Conservation (phyloP, 2,329 filamentous ascomycete species). For the Aspergillus versicolor region DNA sequence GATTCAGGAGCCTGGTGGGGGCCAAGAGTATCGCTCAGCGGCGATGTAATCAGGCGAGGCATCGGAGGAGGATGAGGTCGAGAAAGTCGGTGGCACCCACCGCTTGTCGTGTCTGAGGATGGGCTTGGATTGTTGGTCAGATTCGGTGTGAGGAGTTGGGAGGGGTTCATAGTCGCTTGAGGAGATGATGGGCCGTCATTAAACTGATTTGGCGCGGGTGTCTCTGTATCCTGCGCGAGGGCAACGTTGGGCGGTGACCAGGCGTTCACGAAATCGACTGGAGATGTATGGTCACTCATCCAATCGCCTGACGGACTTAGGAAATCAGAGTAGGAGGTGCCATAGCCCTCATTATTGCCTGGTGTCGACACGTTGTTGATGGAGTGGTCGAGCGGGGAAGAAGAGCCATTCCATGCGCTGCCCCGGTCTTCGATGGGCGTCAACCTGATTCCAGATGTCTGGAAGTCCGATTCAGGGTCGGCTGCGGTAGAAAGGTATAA, state of each 20-base stretch:
- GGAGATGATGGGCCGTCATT: constrained; percentile 15
- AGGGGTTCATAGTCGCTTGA: constrained; percentile 18
- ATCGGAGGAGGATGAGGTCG: constrained; percentile 20
- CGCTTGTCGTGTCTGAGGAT: constrained; percentile 21
- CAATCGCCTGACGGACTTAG: constrained; percentile 30
- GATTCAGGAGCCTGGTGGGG: constrained; percentile 19
- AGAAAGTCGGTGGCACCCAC: constrained; percentile 12
- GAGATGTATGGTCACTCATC: constrained; percentile 29
- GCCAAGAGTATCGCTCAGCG: constrained; percentile 25
- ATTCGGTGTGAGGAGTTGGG: constrained; percentile 35
- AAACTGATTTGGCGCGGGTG: neutral
- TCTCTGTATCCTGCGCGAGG: constrained; percentile 4
- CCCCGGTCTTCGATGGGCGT: constrained; percentile 27
- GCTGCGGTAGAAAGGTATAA: constrained; percentile 41
- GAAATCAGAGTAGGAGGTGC: constrained; percentile 27
- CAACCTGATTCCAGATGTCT: constrained; percentile 31
- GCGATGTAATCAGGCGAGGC: constrained; percentile 26
- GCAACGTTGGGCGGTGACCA: constrained; percentile 15
- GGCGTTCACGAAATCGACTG: constrained; percentile 22
- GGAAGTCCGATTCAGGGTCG: constrained; percentile 37
- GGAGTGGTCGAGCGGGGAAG: constrained; percentile 15
- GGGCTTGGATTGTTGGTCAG: constrained; percentile 32
- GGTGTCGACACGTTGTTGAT: constrained; percentile 9
- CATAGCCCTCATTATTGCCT: constrained; percentile 15
- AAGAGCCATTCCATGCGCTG: constrained; percentile 15